Conservation (phyloP, 805 yeast species). For the Kluyveromyces lactis region DNA sequence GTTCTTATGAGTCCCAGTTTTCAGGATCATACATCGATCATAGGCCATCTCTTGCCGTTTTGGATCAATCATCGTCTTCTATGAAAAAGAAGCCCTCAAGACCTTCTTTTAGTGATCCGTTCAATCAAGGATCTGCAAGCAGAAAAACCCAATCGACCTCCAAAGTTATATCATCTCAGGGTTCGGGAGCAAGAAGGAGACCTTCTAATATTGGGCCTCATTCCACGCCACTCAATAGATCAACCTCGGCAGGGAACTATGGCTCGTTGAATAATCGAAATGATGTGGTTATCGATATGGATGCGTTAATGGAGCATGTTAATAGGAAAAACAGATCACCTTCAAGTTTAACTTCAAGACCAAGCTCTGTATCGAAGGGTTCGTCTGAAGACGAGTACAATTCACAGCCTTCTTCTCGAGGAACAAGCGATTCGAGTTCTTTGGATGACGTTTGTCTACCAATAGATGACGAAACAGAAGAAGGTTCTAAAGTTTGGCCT, state of each 20-base stretch:
- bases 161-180: neutral
- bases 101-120: slow-evolving; percentile 2
- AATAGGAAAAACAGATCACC: slow-evolving; percentile 7
- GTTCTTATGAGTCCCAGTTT: slow-evolving; percentile 2
- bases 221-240: neutral
- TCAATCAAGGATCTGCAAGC: neutral
- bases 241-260: neutral
- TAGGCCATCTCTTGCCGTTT: slow-evolving; percentile 9
- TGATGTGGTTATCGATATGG: slow-evolving; percentile 30
- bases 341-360: slow-evolving; percentile 1
- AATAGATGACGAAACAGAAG: slow-evolving; percentile 41
- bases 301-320: slow-evolving; percentile 27
- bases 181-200: neutral
- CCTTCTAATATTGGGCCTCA: neutral
- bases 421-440: slow-evolving; percentile 52
- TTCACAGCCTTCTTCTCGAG: slow-evolving; percentile 36
- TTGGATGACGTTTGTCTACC: slow-evolving; percentile 92
- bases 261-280: slow-evolving; percentile 4
- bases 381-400: slow-evolving; percentile 27
- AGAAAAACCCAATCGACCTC: neutral
- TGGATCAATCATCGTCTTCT: slow-evolving; percentile 7
- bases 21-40: slow-evolving; percentile 10
- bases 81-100: slow-evolving; percentile 1
- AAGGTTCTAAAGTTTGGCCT: slow-evolving; percentile 55
- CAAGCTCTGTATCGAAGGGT: neutral